Evolutionary conservation across 805 yeast genomes (phyloP), one percentile per base, ranked within the genome.

Genomic region (Yarrowia sp.): DNA sequence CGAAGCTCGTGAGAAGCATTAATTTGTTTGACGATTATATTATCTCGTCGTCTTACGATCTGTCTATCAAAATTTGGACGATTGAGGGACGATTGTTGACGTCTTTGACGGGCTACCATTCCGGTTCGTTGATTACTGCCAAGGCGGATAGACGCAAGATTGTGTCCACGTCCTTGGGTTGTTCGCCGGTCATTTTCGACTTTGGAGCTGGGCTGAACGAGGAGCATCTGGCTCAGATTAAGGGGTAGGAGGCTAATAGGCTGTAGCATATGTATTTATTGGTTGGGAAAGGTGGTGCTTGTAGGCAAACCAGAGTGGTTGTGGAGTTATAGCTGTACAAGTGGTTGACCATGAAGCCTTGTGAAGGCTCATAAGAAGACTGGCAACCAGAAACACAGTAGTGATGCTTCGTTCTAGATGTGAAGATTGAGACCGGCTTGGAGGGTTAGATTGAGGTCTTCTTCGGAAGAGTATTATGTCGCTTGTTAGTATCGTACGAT

Each of bases 1-100:
- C 88, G 65, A 93, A 92, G 1, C 94, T 91, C 76, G 95, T 93
- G 11, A 93, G 94, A 77, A 74, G 80, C 8, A 69, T 79, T 19
- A 73, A 74, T 63, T 26, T 79, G 10, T 58, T 58, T 36, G 72
- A 73, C 15, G 67, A 72, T 50, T 69, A 59, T 64, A 76, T 79
- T 19, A 73, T 78, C 5, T 76, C 81, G 7, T 81, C 78, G 40
- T 74, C 78, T 15, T 78, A 79, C 67, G 82, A 79, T 69, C 73
- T 74, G 66, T 75, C 79, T 15, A 73, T 79, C 58, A 74, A 77
- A 46, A 72, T 79, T 0, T 79, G 82, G 82, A 77, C 77, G 45
- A 56, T 75, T 36, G 72, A 76, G 3, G 73, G 77, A 14, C 53
- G 70, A 42, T 70, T 74, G 40, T 16, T 76, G 8, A 65, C 74